These are phyloP conservation scores for Nannochloropsis salina DNA, from an alignment of 108 stramenopile species.

Conservation along the genomic window DNA sequence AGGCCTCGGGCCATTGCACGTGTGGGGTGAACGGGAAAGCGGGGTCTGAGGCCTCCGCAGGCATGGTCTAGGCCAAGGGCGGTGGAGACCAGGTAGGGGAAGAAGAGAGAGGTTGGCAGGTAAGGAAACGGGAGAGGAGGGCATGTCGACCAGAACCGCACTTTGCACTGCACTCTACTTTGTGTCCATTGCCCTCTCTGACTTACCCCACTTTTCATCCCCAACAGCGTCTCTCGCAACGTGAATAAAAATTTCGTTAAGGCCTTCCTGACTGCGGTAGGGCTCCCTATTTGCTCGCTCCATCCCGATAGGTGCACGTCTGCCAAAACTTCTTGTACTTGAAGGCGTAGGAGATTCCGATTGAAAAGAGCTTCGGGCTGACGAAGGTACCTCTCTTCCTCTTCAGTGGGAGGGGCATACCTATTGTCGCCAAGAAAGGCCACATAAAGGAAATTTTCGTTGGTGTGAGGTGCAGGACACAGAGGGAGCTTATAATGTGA, in stretches of 20 bases:
- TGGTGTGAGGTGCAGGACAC: neutral
- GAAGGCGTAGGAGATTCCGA: neutral
- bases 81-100: neutral
- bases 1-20: neutral
- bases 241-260: neutral
- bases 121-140: neutral
- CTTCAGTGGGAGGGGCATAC: neutral
- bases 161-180: too few relatives aligned
- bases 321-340: neutral
- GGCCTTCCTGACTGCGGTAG: neutral
- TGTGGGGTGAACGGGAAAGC: neutral
- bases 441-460: neutral
- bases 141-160: too few relatives aligned
- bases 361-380: neutral
- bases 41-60: neutral
- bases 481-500: neutral
- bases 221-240: neutral
- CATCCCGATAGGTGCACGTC: neutral
- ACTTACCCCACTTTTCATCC: slow-evolving; percentile 4
- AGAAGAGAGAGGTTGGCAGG: neutral
- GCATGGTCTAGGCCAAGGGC: neutral
- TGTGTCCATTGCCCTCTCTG: too few relatives aligned
- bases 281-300: neutral
- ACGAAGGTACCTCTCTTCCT: neutral
- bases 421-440: neutral